Evolutionary conservation across 345 rosid species (phyloP).

Genomic region (Adansonia digitata): DNA sequence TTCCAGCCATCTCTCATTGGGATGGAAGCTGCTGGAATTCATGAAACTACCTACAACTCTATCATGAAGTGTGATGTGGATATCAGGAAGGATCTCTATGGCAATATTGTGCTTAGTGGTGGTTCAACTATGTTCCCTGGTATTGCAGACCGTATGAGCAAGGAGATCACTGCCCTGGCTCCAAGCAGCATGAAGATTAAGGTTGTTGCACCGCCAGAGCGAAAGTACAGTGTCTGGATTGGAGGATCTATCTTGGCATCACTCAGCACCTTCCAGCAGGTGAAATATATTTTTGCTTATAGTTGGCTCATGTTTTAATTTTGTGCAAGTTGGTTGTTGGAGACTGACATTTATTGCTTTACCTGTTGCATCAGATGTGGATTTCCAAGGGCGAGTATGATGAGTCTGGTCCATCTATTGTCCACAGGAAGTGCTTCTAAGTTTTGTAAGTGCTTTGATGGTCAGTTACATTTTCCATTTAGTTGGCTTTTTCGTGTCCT

Average conservation of each 20-base stretch:
- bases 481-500: slow-evolving; percentile 41
- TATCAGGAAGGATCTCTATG: slow-evolving; percentile 39
- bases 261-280: slow-evolving; percentile 76
- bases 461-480: slow-evolving; percentile 38
- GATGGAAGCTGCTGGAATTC: slow-evolving; percentile 70
- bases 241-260: slow-evolving; percentile 77
- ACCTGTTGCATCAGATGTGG: slow-evolving; percentile 43
- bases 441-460: slow-evolving; percentile 21
- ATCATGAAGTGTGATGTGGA: slow-evolving; percentile 60
- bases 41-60: slow-evolving; percentile 63
- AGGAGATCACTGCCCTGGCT: slow-evolving; percentile 57
- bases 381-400: slow-evolving; percentile 56
- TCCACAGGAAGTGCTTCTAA: slow-evolving; percentile 62
- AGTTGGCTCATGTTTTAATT: background rate
- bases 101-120: slow-evolving; percentile 40
- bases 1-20: slow-evolving; percentile 68
- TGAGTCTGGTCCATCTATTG: slow-evolving; percentile 57
- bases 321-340: background rate
- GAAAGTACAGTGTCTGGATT: slow-evolving; percentile 55
- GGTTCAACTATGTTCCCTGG: slow-evolving; percentile 74
- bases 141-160: slow-evolving; percentile 72
- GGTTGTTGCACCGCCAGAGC: slow-evolving; percentile 23
- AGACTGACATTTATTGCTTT: background rate
- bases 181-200: slow-evolving; percentile 25
- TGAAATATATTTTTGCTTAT: slow-evolving; percentile 1